These are phyloP conservation scores for Geotrichum citri-aurantii DNA, from an alignment of 1,139 yeast species.

Conservation along the genomic window DNA sequence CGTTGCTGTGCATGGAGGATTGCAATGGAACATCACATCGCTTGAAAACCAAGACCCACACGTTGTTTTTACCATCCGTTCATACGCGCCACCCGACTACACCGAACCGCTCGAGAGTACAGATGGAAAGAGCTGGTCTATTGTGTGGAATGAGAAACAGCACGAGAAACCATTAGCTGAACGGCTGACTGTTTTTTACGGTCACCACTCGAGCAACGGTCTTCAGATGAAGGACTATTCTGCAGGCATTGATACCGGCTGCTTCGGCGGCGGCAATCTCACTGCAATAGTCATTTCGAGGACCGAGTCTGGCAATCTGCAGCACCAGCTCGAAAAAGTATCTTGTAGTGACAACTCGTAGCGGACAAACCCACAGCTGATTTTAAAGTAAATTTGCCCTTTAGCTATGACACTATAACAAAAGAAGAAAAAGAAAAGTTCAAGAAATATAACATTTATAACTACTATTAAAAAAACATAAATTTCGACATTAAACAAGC, in stretches of 20 bases:
- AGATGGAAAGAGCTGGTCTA: slow-evolving; percentile 55
- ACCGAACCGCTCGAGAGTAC: slow-evolving; percentile 49
- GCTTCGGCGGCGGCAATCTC: slow-evolving; percentile 68
- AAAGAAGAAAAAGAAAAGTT: too few species aligned
- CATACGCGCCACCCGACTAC: slow-evolving; percentile 53
- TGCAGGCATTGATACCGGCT: slow-evolving; percentile 76
- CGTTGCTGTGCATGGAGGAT: slow-evolving; percentile 74
- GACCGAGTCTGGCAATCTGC: slow-evolving; percentile 29
- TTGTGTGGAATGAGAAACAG: slow-evolving; percentile 53
- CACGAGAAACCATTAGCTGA: slow-evolving; percentile 35
- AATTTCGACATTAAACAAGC: slow-evolving; percentile 20
- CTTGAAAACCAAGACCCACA: slow-evolving; percentile 57
- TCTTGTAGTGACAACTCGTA: slow-evolving; percentile 23
- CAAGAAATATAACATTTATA: neutral
- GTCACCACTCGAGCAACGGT: slow-evolving; percentile 84
- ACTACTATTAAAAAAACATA: neutral
- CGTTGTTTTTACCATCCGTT: slow-evolving; percentile 57
- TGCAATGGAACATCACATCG: slow-evolving; percentile 52
- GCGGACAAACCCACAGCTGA: neutral
- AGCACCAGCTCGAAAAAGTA: slow-evolving; percentile 32
- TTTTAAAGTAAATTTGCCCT: too few species aligned
- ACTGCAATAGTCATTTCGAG: slow-evolving; percentile 53
- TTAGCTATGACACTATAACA: too few species aligned
- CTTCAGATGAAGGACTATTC: slow-evolving; percentile 59
- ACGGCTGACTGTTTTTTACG: slow-evolving; percentile 63